phyloP scores from a whole-genome alignment of 352 stramenopile species.

The Pythium folliculosum region DNA sequence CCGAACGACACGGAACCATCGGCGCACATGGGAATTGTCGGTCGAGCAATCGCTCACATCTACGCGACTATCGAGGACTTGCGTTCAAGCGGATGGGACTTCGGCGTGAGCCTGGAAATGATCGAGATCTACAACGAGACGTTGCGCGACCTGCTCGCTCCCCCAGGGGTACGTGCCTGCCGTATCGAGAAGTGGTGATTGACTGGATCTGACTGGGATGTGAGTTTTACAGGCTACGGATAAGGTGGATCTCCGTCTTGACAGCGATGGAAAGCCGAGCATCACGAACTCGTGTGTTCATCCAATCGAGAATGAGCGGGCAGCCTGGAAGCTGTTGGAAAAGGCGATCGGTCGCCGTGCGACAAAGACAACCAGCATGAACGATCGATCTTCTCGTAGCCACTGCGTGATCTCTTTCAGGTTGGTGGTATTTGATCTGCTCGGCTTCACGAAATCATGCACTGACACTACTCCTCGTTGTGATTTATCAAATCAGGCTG shows the following conservation, averaged over 20 bases:
- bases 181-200: background rate
- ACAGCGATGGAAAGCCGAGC: slow-evolving; percentile 63
- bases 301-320: slow-evolving; percentile 50
- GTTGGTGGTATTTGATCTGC: slow-evolving; percentile 29
- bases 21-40: slow-evolving; percentile 78
- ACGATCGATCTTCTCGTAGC: slow-evolving; percentile 80
- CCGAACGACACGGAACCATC: slow-evolving; percentile 45
- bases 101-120: slow-evolving; percentile 78
- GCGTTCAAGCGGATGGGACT: slow-evolving; percentile 70
- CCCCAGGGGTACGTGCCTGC: slow-evolving; percentile 40
- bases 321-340: slow-evolving; percentile 67
- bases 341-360: slow-evolving; percentile 60
- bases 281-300: slow-evolving; percentile 70
- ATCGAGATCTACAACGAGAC: slow-evolving; percentile 99
- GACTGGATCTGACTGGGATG: background rate
- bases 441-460: background rate
- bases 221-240: slow-evolving; percentile 40
- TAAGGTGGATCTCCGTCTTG: slow-evolving; percentile 72
- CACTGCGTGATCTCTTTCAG: slow-evolving; percentile 87
- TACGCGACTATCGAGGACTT: slow-evolving; percentile 69
- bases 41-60: slow-evolving; percentile 76
- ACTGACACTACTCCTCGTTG: background rate
- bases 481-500: slow-evolving; percentile 48
- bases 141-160: slow-evolving; percentile 90
- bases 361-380: slow-evolving; percentile 87